Evolutionary conservation across 2,329 filamentous ascomycete species (phyloP), one percentile per base, ranked within the genome.

Genomic region (Rhynchosporium graminicola): DNA sequence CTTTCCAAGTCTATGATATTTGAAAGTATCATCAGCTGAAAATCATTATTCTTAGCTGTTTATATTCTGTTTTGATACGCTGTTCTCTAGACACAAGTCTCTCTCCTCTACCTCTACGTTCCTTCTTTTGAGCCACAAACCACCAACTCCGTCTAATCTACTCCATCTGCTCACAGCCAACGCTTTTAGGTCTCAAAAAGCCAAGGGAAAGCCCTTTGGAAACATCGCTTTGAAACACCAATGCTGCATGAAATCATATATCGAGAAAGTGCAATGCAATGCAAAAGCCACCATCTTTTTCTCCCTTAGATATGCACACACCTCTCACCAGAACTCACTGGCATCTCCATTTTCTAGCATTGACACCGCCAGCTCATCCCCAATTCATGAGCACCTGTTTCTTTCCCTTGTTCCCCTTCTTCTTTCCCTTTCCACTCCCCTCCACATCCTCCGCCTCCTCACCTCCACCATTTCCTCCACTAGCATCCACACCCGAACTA

Each of bases 361-460:
- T 15, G 26, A 36, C n/a, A 4, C 6, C 10, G 9, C 7, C 28
- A 6, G 20, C 51, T 67, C 51, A 71, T 36, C 84, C 85, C 85
- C 84, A 87, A 69, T 83, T 81, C 47, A 85, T 82, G 55, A 87
- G 73, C 7, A 88, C 83, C 72, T 85, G 78, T 73, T 86, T 87
- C 73, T 86, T 86, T 20, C 80, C 82, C 75, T 86, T 83, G 63
- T 83, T 83, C 3, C 78, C 78, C 65, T 81, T 85, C 74, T 84
- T 86, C 71, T 83, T 85, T 0, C 79, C 78, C 66, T 80, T 82
- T 12, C 62, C 64, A 70, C 1, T 68, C 2, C 70, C 69, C 1
- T 62, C 73, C 2, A 68, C 74, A 15, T 71, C 70, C 29, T 62
- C 65, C 55, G 26, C 60, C 3, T 78, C 78, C 64, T 81, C 84